Conservation (phyloP, 164 flowering plant genomes). For the Tinospora cordifolia region DNA sequence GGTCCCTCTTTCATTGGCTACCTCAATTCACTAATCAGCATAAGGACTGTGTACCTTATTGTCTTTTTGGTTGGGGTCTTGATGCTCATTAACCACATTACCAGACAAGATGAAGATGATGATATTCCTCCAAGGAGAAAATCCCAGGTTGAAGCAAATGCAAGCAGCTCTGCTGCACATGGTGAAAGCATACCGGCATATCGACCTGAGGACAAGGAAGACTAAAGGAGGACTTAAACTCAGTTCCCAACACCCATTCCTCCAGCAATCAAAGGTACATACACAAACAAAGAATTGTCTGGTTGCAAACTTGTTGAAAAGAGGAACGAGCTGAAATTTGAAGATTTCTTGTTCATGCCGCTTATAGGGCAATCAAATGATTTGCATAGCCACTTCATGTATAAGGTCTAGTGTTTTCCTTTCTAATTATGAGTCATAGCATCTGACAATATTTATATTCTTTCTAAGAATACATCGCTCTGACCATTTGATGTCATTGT, state of each 20-base stretch:
- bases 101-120: constrained; percentile 32
- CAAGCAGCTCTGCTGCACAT: constrained; percentile 25
- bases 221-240: constrained; percentile 22
- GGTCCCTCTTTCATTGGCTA: constrained; percentile 61
- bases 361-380: no score
- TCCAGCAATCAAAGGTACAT: neutral
- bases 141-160: constrained; percentile 20
- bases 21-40: constrained; percentile 49
- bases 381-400: no score
- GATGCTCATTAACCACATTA: constrained; percentile 41
- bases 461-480: no score
- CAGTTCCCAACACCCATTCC: neutral
- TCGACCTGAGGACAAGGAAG: constrained; percentile 56
- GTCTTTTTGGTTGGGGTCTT: constrained; percentile 50
- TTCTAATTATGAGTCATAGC: no score
- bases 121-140: constrained; percentile 31
- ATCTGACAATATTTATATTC: no score
- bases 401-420: no score
- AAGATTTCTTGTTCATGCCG: no score
- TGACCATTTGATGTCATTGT: no score
- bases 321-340: no score
- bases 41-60: constrained; percentile 41
- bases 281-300: no score
- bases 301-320: no score
- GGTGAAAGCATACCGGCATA: constrained; percentile 25